Evolutionary conservation across 2,329 filamentous ascomycete genomes (phyloP).

Genomic region (Ophiosphaerella narmari): DNA sequence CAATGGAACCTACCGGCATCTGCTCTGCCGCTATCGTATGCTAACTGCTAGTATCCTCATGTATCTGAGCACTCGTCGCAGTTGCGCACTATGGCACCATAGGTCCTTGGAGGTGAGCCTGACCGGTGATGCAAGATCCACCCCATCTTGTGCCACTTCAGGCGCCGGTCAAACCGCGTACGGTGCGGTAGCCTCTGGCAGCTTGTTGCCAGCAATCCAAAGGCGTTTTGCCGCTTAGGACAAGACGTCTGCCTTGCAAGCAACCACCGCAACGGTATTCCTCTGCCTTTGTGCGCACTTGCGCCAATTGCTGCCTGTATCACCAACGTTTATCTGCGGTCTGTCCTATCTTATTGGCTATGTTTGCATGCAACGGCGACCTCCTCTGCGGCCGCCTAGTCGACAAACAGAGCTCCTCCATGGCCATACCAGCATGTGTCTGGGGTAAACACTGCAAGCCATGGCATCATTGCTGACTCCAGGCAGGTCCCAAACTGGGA

Average conservation of each 20-base stretch:
- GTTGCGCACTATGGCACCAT: slow-evolving; percentile 14
- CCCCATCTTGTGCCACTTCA: slow-evolving; percentile 18
- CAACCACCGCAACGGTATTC: not conserved
- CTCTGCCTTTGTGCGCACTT: not conserved
- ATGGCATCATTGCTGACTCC: too few relatives aligned
- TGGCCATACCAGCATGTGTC: not conserved
- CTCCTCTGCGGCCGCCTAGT: slow-evolving; percentile 3
- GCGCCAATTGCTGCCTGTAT: not conserved
- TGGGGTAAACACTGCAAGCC: not conserved
- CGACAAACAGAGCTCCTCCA: not conserved
- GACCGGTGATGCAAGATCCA: slow-evolving; percentile 32
- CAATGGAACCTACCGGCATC: not conserved
- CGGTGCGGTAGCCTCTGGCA: slow-evolving; percentile 6
- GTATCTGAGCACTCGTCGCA: not conserved
- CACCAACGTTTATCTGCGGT: too few relatives aligned
- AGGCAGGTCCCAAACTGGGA: too few relatives aligned
- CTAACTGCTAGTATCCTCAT: too few relatives aligned
- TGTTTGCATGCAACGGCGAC: slow-evolving; percentile 5
- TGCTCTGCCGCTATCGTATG: too few relatives aligned
- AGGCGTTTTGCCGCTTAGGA: slow-evolving; percentile 3
- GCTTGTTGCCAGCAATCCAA: slow-evolving; percentile 11
- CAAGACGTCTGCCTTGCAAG: not conserved
- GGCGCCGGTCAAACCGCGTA: slow-evolving; percentile 27
- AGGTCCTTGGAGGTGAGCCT: slow-evolving; percentile 17
- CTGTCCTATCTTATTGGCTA: slow-evolving; percentile 18